Base-by-base conservation (phyloP, 306 rosid genomes). In the Castanea sativa region DNA sequence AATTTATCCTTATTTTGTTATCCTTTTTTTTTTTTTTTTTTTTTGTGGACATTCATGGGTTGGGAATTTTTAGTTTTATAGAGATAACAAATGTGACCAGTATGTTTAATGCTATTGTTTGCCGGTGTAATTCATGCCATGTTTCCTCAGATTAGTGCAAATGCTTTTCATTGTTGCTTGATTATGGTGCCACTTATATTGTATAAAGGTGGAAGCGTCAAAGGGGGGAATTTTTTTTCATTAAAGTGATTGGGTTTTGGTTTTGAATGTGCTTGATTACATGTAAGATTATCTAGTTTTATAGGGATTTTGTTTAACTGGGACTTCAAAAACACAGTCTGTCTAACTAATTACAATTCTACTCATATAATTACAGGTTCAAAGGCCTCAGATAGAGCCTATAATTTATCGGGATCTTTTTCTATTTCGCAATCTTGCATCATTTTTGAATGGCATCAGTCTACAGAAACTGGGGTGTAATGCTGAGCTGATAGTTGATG, bases 401-500 rank as follows among this genome's bases (percentile, higher is more conserved):
- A 86, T 95, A 76, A 95, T 95, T 52, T 93, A 93, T 82, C 86
- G 95, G 82, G 99, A 95, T 89, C 98, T 93, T 85, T 95, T 95
- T 85, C 90, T 95, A 16, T 95, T 93, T 75, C 98, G 99, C 69
- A 93, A 89, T 52, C 90, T 95, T 71, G 99, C 99, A 85, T 95
- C 99, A 69, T 89, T 95, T 85, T 87, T 95, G 84, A 93, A 91
- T 76, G 98, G 89, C 69, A 77, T 95, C 76, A 95, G 99, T 85
- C 89, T 93, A 16, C 97, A 93, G 83, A 95, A 95, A 77, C 88
- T 95, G 49, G 99, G 99, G 38, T 95, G 98, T 82, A 95, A 95
- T 83, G 98, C 99, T 32, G 99, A 95, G 90, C 87, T 95, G 83
- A 93, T 95, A 84, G 98, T 95, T 79, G 99, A 95, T 88, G 99